Evolutionary conservation across 495 filamentous ascomycete species (phyloP), one percentile per base, ranked within the genome.

Genomic region (Xylaria grammica): DNA sequence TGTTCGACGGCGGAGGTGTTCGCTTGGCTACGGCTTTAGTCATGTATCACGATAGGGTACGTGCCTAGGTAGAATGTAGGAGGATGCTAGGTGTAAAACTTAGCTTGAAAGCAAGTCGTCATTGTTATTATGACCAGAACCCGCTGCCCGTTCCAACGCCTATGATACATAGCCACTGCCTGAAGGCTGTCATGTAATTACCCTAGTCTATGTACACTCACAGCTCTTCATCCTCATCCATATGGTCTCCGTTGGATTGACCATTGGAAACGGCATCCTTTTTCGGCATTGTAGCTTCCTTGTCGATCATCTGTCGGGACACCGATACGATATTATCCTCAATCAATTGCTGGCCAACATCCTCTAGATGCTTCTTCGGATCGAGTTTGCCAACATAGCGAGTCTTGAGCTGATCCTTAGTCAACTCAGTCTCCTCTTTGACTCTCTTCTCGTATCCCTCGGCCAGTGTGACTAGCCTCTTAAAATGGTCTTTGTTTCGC

Each of bases 311-410:
- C 77, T 97, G 93, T 67, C 94, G 85, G 55, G 93, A 94, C 4
- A 97, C 93, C 7, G 92, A 91, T 5, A 99, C 95, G 60, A 99
- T 98, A 77, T 99, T 99, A 82, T 98, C 94, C 79, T 99, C 95
- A 70, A 99, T 97, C 60, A 97, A 85, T 70, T 92, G 87, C 79
- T 97, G 94, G 63, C 96, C 95, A 60, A 99, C 89, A 70, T 96
- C 92, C 77, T 97, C 95, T 72, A 99, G 82, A 75, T 99, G 95
- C 84, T 99, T 99, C 90, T 99, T 99, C 30, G 95, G 95, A 72
- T 99, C 95, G 69, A 98, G 86, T 81, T 97, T 98, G 74, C 95
- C 95, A 50, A 99, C 95, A 78, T 99, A 99, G 87, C 95, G 87
- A 56, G 95, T 99, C 88, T 97, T 97, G 60, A 99, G 82, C 73